Conservation (phyloP, 768 basidiomycete species). For the Boletus pseudo-olivaceus region DNA sequence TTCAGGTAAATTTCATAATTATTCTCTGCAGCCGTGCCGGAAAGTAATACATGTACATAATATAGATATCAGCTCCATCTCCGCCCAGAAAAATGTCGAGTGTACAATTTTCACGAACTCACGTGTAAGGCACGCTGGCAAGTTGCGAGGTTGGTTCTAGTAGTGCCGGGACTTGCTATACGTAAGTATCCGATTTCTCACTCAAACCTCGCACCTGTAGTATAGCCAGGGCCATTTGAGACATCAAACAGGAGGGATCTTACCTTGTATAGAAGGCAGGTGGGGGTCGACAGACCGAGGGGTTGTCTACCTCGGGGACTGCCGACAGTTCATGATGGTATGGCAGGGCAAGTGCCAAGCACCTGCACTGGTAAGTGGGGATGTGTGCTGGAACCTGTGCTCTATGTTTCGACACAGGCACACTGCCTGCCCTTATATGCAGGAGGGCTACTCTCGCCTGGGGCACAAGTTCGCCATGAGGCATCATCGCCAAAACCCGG, state of each 20-base stretch:
- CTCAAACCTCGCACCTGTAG: background rate
- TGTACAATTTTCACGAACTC: too few species aligned
- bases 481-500: constrained; percentile 13
- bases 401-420: constrained; percentile 16
- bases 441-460: background rate
- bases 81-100: too few species aligned
- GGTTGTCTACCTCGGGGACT: constrained; percentile 13
- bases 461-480: constrained; percentile 3
- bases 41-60: too few species aligned
- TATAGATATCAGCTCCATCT: too few species aligned
- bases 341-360: background rate
- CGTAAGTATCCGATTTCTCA: constrained; percentile 14
- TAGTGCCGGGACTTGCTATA: constrained; percentile 10
- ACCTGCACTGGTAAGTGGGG: background rate
- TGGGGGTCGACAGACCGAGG: constrained; percentile 12
- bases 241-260: constrained; percentile 4
- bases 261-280: background rate
- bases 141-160: constrained; percentile 22
- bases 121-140: constrained; percentile 11
- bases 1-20: too few species aligned
- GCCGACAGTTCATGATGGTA: constrained; percentile 8
- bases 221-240: background rate
- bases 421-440: constrained; percentile 10
- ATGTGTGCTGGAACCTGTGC: constrained; percentile 4
- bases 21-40: too few species aligned